These are phyloP conservation scores for Saccharomyces paradoxus DNA, from an alignment of 805 yeast species.

Conservation along the genomic window DNA sequence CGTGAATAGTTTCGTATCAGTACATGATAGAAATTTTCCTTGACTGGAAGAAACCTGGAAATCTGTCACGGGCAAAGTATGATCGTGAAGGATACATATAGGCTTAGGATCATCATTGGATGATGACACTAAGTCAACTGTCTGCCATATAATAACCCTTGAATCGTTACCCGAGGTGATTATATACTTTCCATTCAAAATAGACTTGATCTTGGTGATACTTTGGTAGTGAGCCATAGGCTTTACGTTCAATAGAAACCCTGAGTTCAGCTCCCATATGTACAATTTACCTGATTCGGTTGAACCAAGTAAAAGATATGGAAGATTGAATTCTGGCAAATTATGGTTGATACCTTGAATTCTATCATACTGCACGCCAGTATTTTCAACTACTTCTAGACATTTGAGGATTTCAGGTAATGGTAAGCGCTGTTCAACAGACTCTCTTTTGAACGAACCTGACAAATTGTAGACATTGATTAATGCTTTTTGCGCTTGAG, in stretches of 20 bases:
- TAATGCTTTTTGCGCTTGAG: conserved; percentile 64
- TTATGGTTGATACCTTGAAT: conserved; percentile 16
- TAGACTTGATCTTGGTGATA: conserved; percentile 50
- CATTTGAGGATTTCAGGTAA: conserved; percentile 71
- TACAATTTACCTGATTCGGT: conserved; percentile 60
- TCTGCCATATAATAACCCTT: conserved; percentile 65
- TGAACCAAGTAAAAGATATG: conserved; percentile 62
- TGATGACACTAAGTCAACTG: conserved; percentile 42
- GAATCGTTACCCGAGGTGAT: conserved; percentile 79
- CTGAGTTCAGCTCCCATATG: conserved; percentile 80
- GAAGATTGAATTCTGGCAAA: conserved; percentile 39
- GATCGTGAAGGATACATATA: conserved; percentile 50
- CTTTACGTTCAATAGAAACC: conserved; percentile 59
- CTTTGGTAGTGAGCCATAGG: conserved; percentile 77
- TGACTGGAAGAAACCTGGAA: conserved; percentile 39
- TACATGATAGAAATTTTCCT: conserved; percentile 23
- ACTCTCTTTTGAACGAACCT: conserved; percentile 32
- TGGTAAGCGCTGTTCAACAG: conserved; percentile 72
- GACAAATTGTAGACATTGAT: conserved; percentile 58
- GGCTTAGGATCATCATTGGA: conserved; percentile 44
- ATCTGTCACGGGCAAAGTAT: conserved; percentile 39
- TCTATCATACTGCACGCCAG: conserved; percentile 9
- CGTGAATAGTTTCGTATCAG: conserved; percentile 59
- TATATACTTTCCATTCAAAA: conserved; percentile 55
- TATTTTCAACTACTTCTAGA: conserved; percentile 23